Conservation (phyloP, 1,139 yeast species). For the Suhomyces panamericanus region DNA sequence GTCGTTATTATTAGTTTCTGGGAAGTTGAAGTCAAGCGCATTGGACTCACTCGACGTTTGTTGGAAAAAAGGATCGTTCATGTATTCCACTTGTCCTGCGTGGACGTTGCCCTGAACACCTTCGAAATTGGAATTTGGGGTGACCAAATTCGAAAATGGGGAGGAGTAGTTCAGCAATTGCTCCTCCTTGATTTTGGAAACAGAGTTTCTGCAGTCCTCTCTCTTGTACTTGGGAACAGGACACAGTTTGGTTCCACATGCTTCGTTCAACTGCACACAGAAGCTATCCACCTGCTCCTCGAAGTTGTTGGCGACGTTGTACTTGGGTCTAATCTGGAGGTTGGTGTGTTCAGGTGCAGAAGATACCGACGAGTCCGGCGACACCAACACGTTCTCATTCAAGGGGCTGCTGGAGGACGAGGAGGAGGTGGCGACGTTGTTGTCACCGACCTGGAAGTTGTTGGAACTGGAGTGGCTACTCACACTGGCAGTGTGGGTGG, state of each 20-base stretch:
- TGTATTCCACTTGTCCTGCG: conserved; percentile 16
- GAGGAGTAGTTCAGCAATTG: conserved; percentile 14
- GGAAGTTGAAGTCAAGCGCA: conserved; percentile 10
- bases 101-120: not conserved
- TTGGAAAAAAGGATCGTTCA: conserved; percentile 33
- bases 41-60: conserved; percentile 12
- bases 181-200: conserved; percentile 6
- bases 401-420: conserved; percentile 40
- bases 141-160: conserved; percentile 24
- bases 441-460: conserved; percentile 29
- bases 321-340: conserved; percentile 13
- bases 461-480: conserved; percentile 10
- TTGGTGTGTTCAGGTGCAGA: conserved; percentile 12
- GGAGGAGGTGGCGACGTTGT: conserved; percentile 33
- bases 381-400: conserved; percentile 39
- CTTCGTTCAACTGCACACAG: conserved; percentile 72
- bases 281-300: conserved; percentile 58
- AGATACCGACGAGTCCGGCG: conserved; percentile 35
- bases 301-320: conserved; percentile 26
- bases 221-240: conserved; percentile 61
- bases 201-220: conserved; percentile 14
- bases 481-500: conserved; percentile 4
- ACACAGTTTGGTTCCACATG: conserved; percentile 75
- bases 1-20: conserved; percentile 21
- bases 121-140: conserved; percentile 17